phyloP scores from a whole-genome alignment of 2,329 filamentous ascomycete genomes.

The Stemphylium beticola region DNA sequence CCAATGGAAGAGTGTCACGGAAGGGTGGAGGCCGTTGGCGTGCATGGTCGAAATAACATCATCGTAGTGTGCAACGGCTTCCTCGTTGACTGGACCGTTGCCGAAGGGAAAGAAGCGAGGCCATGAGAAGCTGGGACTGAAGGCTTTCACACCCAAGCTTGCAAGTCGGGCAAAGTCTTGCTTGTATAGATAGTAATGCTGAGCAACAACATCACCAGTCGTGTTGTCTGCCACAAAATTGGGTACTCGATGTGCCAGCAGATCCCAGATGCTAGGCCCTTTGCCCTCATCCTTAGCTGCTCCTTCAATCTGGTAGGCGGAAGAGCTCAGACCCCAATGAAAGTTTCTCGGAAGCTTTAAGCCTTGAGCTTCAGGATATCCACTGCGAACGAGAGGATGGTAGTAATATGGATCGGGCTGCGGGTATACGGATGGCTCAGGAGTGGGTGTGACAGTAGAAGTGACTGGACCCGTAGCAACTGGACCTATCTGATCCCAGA shows the following conservation, averaged over 20 bases:
- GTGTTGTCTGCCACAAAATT: slow-evolving; percentile 51
- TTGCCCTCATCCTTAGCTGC: slow-evolving; percentile 52
- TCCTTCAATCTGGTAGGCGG: slow-evolving; percentile 53
- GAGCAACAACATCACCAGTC: slow-evolving; percentile 51
- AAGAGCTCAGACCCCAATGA: slow-evolving; percentile 52
- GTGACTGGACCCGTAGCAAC: slow-evolving; percentile 52
- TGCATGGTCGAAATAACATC: slow-evolving; percentile 48
- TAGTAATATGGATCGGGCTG: slow-evolving; percentile 47
- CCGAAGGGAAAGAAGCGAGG: slow-evolving; percentile 50
- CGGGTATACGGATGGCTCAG: slow-evolving; percentile 50
- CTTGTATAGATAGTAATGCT: slow-evolving; percentile 54
- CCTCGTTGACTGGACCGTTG: slow-evolving; percentile 45
- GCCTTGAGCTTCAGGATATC: slow-evolving; percentile 39
- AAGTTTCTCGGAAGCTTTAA: slow-evolving; percentile 53
- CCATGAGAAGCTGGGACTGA: slow-evolving; percentile 49
- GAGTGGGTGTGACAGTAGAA: slow-evolving; percentile 51
- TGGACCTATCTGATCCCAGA: slow-evolving; percentile 55
- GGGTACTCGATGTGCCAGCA: slow-evolving; percentile 51
- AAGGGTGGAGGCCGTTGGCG: slow-evolving; percentile 43
- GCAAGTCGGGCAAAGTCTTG: slow-evolving; percentile 51
- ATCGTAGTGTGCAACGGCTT: slow-evolving; percentile 49
- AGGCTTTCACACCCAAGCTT: slow-evolving; percentile 36
- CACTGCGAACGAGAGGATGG: slow-evolving; percentile 52
- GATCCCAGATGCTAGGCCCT: slow-evolving; percentile 53
- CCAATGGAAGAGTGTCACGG: slow-evolving; percentile 52